Evolutionary conservation across 2,329 filamentous ascomycete genomes (phyloP).

Genomic region (Fusarium neocosmosporiellum): DNA sequence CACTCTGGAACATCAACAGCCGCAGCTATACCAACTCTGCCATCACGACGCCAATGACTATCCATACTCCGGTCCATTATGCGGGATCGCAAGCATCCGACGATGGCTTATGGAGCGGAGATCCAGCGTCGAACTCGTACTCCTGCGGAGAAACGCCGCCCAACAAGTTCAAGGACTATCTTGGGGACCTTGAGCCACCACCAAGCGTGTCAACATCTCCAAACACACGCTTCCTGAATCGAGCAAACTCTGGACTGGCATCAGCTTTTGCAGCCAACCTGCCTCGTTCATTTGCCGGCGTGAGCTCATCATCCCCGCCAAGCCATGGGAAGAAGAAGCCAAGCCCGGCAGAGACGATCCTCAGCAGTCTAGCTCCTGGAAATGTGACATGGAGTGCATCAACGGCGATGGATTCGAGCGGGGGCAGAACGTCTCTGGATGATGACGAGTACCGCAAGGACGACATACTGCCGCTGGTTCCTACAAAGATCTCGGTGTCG

Average conservation of each 20-base stretch:
- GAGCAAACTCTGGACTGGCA: constrained; percentile 66
- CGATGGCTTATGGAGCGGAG: constrained; percentile 63
- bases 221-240: constrained; percentile 63
- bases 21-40: constrained; percentile 66
- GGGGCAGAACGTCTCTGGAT: constrained; percentile 62
- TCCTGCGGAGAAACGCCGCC: constrained; percentile 73
- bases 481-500: constrained; percentile 62
- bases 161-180: constrained; percentile 58
- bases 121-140: constrained; percentile 67
- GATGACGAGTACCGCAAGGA: constrained; percentile 64
- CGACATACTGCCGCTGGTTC: constrained; percentile 59
- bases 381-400: constrained; percentile 64
- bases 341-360: constrained; percentile 71
- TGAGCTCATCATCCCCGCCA: constrained; percentile 57
- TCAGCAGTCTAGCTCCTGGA: constrained; percentile 63
- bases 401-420: constrained; percentile 58
- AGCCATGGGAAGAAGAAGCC: constrained; percentile 62
- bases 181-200: constrained; percentile 58
- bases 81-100: constrained; percentile 69
- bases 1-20: constrained; percentile 63
- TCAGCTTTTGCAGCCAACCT: constrained; percentile 68
- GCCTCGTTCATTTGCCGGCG: constrained; percentile 56
- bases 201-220: constrained; percentile 70
- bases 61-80: constrained; percentile 65
- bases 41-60: constrained; percentile 67